These are phyloP conservation scores for Cryptosporidium muris DNA, from an alignment of 169 alveolate genomes.

Conservation along the genomic window DNA sequence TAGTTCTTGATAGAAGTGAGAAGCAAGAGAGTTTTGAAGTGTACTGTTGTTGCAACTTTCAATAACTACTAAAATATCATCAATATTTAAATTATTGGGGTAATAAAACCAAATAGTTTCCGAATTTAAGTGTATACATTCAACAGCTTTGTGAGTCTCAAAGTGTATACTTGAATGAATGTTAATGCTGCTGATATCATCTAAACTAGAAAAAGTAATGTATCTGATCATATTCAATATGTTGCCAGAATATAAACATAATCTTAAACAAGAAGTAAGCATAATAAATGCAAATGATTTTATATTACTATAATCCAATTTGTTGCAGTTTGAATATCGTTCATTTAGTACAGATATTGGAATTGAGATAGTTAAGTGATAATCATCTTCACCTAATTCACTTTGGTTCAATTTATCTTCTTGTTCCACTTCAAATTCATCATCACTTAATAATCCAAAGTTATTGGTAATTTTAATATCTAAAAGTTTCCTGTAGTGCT, in stretches of 20 bases:
- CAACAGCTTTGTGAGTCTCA: background rate
- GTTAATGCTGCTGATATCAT: background rate
- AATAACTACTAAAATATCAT: constrained; percentile 6
- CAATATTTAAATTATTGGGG: constrained; percentile 5
- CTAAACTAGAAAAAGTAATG: constrained; percentile 5
- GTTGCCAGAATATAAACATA: constrained; percentile 28
- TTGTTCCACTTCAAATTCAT: no score
- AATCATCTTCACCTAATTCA: background rate
- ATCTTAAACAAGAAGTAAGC: constrained; percentile 39
- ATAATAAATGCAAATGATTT: constrained; percentile 41
- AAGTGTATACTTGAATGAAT: no score
- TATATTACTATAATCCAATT: background rate
- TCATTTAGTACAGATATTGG: constrained; percentile 5
- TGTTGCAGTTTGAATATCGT: background rate
- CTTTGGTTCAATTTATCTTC: background rate
- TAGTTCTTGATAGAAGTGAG: constrained; percentile 32
- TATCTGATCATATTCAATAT: constrained; percentile 46
- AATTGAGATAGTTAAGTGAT: constrained; percentile 7
- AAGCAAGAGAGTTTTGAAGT: constrained; percentile 6
- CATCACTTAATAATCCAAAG: no score
- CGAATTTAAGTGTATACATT: background rate
- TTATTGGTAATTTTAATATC: background rate
- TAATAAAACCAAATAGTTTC: constrained; percentile 13
- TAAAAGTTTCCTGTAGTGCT: constrained; percentile 20
- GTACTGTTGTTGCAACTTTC: background rate